These are phyloP conservation scores for Linum lewisii DNA, from an alignment of 345 rosid species.

Conservation along the genomic window DNA sequence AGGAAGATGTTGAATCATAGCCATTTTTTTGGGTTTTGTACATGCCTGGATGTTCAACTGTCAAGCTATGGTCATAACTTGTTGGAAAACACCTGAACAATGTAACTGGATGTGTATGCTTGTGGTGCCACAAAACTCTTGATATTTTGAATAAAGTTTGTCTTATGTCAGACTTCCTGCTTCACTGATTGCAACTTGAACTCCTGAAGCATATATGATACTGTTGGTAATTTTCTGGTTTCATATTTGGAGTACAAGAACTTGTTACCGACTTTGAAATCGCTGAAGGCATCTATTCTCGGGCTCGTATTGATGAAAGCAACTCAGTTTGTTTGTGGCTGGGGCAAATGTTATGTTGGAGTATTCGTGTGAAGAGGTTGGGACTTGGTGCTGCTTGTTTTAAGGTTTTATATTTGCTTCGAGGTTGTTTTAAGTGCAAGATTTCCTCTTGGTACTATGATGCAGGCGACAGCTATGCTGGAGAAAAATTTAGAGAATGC, in stretches of 20 bases:
- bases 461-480: constrained; percentile 65
- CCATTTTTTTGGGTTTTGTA: neutral
- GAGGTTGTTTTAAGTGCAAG: constrained; percentile 11
- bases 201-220: neutral
- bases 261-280: constrained; percentile 90
- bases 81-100: neutral
- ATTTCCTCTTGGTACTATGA: constrained; percentile 14
- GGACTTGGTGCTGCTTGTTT: constrained; percentile 11
- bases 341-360: constrained; percentile 97
- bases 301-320: constrained; percentile 51
- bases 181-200: neutral
- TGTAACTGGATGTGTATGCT: neutral
- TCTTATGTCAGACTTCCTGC: neutral
- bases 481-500: constrained; percentile 86
- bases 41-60: neutral
- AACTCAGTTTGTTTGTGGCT: constrained; percentile 90
- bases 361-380: constrained; percentile 82
- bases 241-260: constrained; percentile 25
- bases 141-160: neutral
- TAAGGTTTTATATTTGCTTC: constrained; percentile 5
- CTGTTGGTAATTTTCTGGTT: neutral
- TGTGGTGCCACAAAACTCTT: neutral
- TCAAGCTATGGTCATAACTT: neutral
- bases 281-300: constrained; percentile 88
- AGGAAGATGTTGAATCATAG: neutral